Evolutionary conservation across 2,329 filamentous ascomycete species (phyloP).

Genomic region (Aspergillus sp.): DNA sequence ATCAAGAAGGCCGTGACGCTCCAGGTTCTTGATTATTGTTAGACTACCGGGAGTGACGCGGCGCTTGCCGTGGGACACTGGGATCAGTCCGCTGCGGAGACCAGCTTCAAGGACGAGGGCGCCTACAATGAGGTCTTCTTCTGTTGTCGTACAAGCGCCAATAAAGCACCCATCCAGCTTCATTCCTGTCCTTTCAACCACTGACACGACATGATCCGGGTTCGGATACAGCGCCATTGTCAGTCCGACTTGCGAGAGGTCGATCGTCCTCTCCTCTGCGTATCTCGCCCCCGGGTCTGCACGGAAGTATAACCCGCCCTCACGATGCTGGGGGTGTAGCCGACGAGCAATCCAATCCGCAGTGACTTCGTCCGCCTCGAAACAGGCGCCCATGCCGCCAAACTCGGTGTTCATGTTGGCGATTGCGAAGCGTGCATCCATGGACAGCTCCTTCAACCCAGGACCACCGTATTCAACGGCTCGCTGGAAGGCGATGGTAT

Average conservation of each 20-base stretch:
- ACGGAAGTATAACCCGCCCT: neutral
- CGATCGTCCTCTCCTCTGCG: neutral
- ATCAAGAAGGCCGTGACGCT: neutral
- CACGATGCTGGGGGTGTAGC: neutral
- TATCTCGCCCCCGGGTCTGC: neutral
- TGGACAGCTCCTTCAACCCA: neutral
- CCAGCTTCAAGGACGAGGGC: neutral
- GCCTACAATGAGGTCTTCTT: neutral
- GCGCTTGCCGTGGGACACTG: neutral
- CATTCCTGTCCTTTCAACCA: neutral
- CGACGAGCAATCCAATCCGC: neutral
- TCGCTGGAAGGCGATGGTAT: neutral
- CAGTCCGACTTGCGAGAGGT: neutral
- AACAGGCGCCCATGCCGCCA: neutral
- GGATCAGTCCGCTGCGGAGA: neutral
- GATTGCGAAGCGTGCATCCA: neutral
- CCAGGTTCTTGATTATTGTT: neutral
- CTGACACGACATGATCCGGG: neutral
- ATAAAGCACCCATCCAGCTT: neutral
- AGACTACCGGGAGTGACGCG: neutral
- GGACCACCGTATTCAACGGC: neutral
- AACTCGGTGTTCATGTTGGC: neutral
- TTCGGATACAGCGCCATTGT: neutral
- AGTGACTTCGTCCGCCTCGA: neutral
- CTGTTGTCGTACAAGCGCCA: neutral